A percentile compares a stretch with the other conserved stretches of the same genome.
phyloP scores from a whole-genome alignment of 495 filamentous ascomycete species.

The Aspergillus avenaceus region DNA sequence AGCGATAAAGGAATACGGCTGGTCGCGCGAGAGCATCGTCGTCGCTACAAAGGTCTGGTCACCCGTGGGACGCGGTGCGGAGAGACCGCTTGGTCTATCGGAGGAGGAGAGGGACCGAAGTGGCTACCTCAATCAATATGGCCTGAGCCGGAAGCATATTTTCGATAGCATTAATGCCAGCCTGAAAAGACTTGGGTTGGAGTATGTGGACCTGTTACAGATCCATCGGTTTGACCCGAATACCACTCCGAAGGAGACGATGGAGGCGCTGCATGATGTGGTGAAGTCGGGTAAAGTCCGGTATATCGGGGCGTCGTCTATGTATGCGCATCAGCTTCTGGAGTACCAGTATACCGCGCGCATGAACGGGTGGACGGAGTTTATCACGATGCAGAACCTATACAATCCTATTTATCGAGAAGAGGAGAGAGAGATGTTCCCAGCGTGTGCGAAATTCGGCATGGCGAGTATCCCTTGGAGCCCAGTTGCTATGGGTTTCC shows the following conservation, averaged over 20 bases:
- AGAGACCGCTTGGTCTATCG: slow-evolving; percentile 18
- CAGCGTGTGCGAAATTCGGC: slow-evolving; percentile 61
- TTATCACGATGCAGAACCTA: slow-evolving; percentile 72
- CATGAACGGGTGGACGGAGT: slow-evolving; percentile 66
- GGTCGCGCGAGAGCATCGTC: slow-evolving; percentile 70
- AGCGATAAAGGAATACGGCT: slow-evolving; percentile 42
- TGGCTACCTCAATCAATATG: slow-evolving; percentile 33
- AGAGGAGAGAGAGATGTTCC: slow-evolving; percentile 75
- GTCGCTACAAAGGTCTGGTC: slow-evolving; percentile 66
- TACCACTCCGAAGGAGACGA: slow-evolving; percentile 63
- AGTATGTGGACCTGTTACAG: slow-evolving; percentile 71
- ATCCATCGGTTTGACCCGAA: slow-evolving; percentile 58
- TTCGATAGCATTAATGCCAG: slow-evolving; percentile 67
- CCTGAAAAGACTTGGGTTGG: slow-evolving; percentile 58
- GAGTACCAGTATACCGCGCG: slow-evolving; percentile 60
- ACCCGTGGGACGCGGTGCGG: slow-evolving; percentile 19
- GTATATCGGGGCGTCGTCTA: slow-evolving; percentile 65
- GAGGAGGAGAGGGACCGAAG: slow-evolving; percentile 16
- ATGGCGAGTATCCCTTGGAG: slow-evolving; percentile 58
- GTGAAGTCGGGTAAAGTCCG: slow-evolving; percentile 60
- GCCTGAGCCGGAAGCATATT: slow-evolving; percentile 61
- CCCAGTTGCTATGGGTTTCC: slow-evolving; percentile 45
- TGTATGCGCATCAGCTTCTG: slow-evolving; percentile 66
- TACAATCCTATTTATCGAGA: slow-evolving; percentile 72
- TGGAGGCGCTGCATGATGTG: slow-evolving; percentile 68